phyloP scores from a whole-genome alignment of 441 rosid genomes.

The Populus hybrid region DNA sequence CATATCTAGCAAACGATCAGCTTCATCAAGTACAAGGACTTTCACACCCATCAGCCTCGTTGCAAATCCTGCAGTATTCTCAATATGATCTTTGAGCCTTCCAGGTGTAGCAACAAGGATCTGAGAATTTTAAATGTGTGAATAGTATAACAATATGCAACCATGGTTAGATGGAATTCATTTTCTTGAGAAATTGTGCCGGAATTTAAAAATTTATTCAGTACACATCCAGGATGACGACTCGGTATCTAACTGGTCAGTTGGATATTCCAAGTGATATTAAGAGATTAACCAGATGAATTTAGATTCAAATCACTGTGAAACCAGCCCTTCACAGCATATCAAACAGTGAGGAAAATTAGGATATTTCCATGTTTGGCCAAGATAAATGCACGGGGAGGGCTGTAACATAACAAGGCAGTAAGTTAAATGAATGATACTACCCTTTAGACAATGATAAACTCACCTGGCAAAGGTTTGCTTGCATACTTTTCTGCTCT shows the following conservation, averaged over 20 bases:
- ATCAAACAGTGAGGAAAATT: slow-evolving; percentile 3
- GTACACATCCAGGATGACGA: slow-evolving; percentile 8
- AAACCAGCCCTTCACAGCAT: slow-evolving; percentile 13
- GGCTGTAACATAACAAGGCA: neutral
- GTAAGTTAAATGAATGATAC: slow-evolving; percentile 1
- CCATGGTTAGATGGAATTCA: neutral
- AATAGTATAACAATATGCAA: slow-evolving; percentile 12
- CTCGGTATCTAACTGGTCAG: neutral
- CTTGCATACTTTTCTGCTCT: slow-evolving; percentile 85
- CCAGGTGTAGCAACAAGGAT: slow-evolving; percentile 97
- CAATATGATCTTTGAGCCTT: slow-evolving; percentile 88
- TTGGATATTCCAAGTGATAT: neutral
- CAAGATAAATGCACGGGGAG: neutral
- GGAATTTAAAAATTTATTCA: slow-evolving; percentile 4
- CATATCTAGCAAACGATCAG: slow-evolving; percentile 90
- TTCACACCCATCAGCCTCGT: slow-evolving; percentile 86
- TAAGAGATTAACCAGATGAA: neutral
- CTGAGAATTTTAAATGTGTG: slow-evolving; percentile 42
- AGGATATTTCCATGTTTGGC: neutral
- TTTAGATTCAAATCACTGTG: neutral
- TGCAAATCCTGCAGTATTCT: slow-evolving; percentile 92
- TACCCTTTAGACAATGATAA: slow-evolving; percentile 5
- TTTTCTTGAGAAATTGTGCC: neutral
- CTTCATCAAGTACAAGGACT: slow-evolving; percentile 93
- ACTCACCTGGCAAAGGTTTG: slow-evolving; percentile 86